Evolutionary conservation across 1,284 basidiomycete species (phyloP).

Genomic region (Papiliotrema fonsecae): DNA sequence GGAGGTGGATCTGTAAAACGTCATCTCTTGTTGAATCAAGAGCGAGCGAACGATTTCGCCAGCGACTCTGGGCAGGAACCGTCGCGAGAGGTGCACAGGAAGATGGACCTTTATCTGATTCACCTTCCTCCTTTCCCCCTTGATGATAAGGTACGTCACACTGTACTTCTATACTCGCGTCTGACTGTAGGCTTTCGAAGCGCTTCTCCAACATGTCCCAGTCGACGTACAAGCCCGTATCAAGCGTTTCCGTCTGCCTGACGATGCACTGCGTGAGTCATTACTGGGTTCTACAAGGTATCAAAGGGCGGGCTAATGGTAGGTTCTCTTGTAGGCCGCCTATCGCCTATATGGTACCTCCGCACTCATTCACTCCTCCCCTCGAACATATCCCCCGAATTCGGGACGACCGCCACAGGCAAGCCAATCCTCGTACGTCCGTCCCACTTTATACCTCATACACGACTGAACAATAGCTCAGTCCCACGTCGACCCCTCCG

Average conservation of each 20-base stretch:
- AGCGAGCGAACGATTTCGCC: no score
- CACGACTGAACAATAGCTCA: constrained; percentile 4
- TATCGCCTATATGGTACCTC: constrained; percentile 37
- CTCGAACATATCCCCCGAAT: constrained; percentile 8
- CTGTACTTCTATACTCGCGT: background rate
- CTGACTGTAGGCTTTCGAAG: background rate
- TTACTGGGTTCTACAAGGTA: constrained; percentile 2
- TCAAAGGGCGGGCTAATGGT: background rate
- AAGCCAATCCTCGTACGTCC: constrained; percentile 34
- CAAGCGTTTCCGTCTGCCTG: constrained; percentile 25
- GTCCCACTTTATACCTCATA: background rate
- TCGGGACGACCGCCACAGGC: constrained; percentile 22
- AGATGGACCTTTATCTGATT: no score
- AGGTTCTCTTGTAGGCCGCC: constrained; percentile 34
- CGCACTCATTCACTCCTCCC: constrained; percentile 13
- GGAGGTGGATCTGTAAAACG: no score
- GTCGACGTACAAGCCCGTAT: constrained; percentile 17
- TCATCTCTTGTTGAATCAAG: no score
- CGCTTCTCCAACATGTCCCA: background rate
- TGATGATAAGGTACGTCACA: no score
- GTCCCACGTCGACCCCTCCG: constrained; percentile 16
- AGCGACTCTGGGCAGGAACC: no score
- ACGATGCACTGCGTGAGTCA: constrained; percentile 21
- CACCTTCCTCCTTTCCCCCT: no score
- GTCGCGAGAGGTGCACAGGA: no score